phyloP scores from a whole-genome alignment of 1,284 basidiomycete species.

The Tilletia walkeri region DNA sequence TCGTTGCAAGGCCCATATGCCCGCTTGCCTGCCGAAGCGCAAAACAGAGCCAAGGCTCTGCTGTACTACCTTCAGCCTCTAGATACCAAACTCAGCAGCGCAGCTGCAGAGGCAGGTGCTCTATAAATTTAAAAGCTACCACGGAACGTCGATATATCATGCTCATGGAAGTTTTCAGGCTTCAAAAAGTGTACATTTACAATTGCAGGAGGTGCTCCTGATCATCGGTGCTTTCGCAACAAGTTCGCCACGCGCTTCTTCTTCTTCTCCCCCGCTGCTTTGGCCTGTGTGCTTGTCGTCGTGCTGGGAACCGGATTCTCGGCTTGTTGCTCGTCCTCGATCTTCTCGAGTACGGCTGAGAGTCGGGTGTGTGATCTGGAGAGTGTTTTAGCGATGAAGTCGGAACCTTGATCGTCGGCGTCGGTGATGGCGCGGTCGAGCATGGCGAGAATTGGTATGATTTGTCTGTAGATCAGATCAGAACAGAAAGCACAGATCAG shows the following conservation, averaged over 20 bases:
- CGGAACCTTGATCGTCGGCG: slow-evolving; percentile 73
- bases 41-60: neutral
- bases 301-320: slow-evolving; percentile 28
- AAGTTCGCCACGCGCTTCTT: slow-evolving; percentile 13
- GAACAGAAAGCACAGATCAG: neutral
- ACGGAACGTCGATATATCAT: too few species aligned
- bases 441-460: slow-evolving; percentile 77
- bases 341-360: slow-evolving; percentile 33
- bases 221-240: slow-evolving; percentile 7
- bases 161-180: too few species aligned
- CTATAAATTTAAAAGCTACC: neutral
- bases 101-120: neutral
- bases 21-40: neutral
- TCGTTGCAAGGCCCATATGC: neutral
- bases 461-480: slow-evolving; percentile 64
- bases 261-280: slow-evolving; percentile 6
- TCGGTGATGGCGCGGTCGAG: slow-evolving; percentile 77
- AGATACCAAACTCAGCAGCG: neutral
- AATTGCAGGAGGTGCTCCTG: neutral
- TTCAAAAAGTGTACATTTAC: too few species aligned
- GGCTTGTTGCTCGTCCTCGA: slow-evolving; percentile 64
- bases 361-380: slow-evolving; percentile 71
- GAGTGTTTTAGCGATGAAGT: slow-evolving; percentile 71
- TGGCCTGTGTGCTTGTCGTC: neutral
- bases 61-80: slow-evolving; percentile 6